Evolutionary conservation across 1,139 yeast species (phyloP), one percentile per base, ranked within the genome.

Genomic region (Pichia sp.): DNA sequence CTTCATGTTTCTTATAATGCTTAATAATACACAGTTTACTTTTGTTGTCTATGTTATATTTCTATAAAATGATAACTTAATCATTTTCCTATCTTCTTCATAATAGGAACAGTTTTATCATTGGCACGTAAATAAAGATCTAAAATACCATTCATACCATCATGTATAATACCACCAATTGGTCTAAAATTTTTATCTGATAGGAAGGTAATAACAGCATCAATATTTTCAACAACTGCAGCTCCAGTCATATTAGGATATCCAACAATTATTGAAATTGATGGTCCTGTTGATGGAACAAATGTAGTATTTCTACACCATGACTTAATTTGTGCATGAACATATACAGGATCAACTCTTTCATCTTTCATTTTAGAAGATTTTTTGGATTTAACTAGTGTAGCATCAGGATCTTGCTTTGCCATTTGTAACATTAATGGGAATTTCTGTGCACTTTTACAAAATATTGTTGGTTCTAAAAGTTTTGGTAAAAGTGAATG

Each of bases 391-490:
- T 63, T 65, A 1, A 66, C 63, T 18, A 71, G 59, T 46, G 63
- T 55, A 4, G 73, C 74, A 33, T 71, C 72, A 0, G 73, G 69
- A 34, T 69, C 66, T 7, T 80, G 79, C 53, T 66, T 72, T 0
- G 85, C 80, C 79, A 84, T 74, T 61, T 82, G 86, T 2, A 85
- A 62, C 72, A 81, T 75, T 58, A 72, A 76, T 5, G 92, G 92
- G 5, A 81, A 68, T 56, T 79, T 82, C 50, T 68, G 72, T 52
- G 77, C 78, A 52, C 78, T 80, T 57, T 76, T 76, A 54, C 72
- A 67, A 59, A 76, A 83, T 56, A 81, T 81, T 41, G 74, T 75
- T 7, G 74, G 70, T 0, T 85, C 84, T 41, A 84, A 65, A 0
- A 81, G 65, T 6, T 67, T 68, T 0, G 85, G 85, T 37, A 84